phyloP scores from a whole-genome alignment of 305 asterid species.

The Striga hermonthica region DNA sequence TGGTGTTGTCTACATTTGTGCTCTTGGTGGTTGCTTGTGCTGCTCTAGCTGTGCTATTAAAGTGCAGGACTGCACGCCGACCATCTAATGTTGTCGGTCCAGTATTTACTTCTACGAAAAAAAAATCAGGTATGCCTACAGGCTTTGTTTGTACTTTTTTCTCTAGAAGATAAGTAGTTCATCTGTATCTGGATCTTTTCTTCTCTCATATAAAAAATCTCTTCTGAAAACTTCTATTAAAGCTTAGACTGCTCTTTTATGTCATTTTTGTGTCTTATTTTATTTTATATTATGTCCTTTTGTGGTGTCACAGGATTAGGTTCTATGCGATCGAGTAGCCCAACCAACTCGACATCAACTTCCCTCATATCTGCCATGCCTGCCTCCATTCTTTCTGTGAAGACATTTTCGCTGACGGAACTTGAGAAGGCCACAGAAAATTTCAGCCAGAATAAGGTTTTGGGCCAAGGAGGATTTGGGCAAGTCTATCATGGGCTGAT shows the following conservation, averaged over 20 bases:
- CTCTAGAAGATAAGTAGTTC: conserved; percentile 13
- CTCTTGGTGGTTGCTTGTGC: conserved; percentile 73
- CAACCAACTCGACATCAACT: conserved; percentile 65
- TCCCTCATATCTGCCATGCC: conserved; percentile 70
- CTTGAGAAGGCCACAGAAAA: conserved; percentile 82
- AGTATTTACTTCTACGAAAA: conserved; percentile 54
- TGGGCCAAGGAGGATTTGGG: conserved; percentile 99
- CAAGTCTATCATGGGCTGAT: conserved; percentile 85
- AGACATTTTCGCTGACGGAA: conserved; percentile 69
- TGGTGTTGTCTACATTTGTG: conserved; percentile 71
- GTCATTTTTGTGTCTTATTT: too few species aligned
- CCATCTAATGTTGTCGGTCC: conserved; percentile 88
- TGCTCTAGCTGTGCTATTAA: conserved; percentile 60
- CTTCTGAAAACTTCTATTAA: conserved; percentile 1
- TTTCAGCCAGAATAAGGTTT: conserved; percentile 58
- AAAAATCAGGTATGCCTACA: conserved; percentile 67
- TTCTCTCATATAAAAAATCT: neutral
- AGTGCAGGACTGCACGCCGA: conserved; percentile 64
- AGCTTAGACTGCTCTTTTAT: too few species aligned
- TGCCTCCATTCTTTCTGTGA: conserved; percentile 71
- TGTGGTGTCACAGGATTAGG: conserved; percentile 51
- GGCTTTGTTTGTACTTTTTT: conserved; percentile 20
- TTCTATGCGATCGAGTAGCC: conserved; percentile 65
- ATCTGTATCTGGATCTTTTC: neutral
- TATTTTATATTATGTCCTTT: too few species aligned